Percentiles rank a stretch among this genome's conserved stretches.
These are phyloP conservation scores for Boletales sp. DNA, from an alignment of 768 basidiomycete genomes.

Conservation along the genomic window DNA sequence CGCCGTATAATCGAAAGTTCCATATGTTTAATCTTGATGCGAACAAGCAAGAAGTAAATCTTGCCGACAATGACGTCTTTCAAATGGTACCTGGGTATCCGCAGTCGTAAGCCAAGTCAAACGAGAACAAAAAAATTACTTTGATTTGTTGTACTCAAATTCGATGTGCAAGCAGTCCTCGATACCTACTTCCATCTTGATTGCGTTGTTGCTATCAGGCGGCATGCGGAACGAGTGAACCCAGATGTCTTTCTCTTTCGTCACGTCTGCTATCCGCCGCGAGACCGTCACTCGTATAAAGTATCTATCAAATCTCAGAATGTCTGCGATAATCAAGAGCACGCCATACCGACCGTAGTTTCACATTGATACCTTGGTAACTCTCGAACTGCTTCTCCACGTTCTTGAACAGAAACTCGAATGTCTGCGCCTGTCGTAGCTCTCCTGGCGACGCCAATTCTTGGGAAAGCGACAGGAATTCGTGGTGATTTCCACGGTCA, in stretches of 20 bases:
- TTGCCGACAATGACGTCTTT: constrained; percentile 99
- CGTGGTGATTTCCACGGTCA: constrained; percentile 96
- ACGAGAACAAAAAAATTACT: constrained; percentile 43
- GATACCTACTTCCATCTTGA: constrained; percentile 99
- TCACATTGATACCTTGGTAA: constrained; percentile 98
- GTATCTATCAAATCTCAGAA: constrained; percentile 53
- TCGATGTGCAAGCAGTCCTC: constrained; percentile 99
- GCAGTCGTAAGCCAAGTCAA: constrained; percentile 1
- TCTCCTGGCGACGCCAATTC: constrained; percentile 96
- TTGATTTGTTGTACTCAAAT: constrained; percentile 99
- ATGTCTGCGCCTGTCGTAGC: constrained; percentile 94
- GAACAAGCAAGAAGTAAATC: constrained; percentile 97
- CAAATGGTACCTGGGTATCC: constrained; percentile 76
- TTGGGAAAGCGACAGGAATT: constrained; percentile 93
- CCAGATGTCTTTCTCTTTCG: constrained; percentile 94
- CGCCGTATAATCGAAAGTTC: constrained; percentile 96
- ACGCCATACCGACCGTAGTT: constrained; percentile 66
- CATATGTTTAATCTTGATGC: constrained; percentile 99
- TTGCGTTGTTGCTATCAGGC: constrained; percentile 94
- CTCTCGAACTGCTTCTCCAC: constrained; percentile 99
- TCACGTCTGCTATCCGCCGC: constrained; percentile 87
- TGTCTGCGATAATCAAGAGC: neutral
- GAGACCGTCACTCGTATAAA: constrained; percentile 89
- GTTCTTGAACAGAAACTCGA: constrained; percentile 97
- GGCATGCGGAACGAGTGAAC: constrained; percentile 99